Evolutionary conservation across 495 filamentous ascomycete genomes (phyloP), one percentile per base, ranked within the genome.

Genomic region (Apiosordaria backusii): DNA sequence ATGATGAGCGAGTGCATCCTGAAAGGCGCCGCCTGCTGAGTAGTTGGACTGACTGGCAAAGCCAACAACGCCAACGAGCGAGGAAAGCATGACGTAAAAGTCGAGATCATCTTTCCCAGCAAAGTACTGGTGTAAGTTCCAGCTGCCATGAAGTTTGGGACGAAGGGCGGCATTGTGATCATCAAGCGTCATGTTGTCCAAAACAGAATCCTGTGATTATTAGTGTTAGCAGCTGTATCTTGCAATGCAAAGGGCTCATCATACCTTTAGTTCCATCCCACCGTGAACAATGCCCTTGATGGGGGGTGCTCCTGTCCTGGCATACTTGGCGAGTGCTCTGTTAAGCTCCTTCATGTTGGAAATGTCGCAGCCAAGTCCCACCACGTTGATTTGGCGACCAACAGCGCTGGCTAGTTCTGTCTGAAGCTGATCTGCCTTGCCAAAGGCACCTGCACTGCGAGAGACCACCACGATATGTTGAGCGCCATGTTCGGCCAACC

Each of bases 401-500:
- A 78, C 72, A 24, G 84, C 77, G 3, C 76, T 27, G 24, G 13
- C 67, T 2, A 87, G 63, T 50, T 75, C 73, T 0, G 66, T 53
- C 16, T 35, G 72, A 3, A 86, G 75, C 0, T 70, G 72, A 35
- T 73, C 71, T 29, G 77, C 71, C 26, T 77, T 79, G 5, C 72
- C 75, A 1, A 67, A 67, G 1, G 68, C 71, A 1, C 68, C 74
- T 3, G 82, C 86, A 22, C 76, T 85, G 45, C 88, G 78, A 6
- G 85, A 88, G 7, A 88, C 71, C 0, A 90, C 76, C 1, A 87
- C 77, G 6, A 91, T 64, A 63, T 87, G 73, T 22, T 75, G 76
- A 9, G 87, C 89, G 4, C 87, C 87, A 25, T 81, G 80, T 18
- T 79, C 72, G 5, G 80, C 82, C 75, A 90, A 78, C 85, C 85